Evolutionary conservation across 169 alveolate species (phyloP).

Genomic region (Plasmodium vivax): DNA sequence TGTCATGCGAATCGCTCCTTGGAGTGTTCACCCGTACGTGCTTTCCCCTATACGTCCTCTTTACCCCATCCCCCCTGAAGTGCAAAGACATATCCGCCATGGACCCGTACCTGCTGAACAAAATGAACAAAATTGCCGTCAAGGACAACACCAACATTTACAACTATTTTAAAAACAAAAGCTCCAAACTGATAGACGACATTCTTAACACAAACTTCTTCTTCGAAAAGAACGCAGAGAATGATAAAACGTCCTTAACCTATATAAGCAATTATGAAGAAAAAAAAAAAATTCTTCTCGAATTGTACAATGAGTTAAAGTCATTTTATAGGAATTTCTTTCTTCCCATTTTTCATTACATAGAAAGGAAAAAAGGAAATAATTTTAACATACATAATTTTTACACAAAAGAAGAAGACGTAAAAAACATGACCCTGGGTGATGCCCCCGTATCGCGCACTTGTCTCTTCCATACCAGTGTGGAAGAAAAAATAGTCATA

Average conservation of each 20-base stretch:
- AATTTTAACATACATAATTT: slow-evolving; percentile 11
- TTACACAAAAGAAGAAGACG: slow-evolving; percentile 17
- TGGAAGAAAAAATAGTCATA: slow-evolving; percentile 36
- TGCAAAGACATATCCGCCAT: slow-evolving; percentile 47
- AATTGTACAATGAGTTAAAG: slow-evolving; percentile 32
- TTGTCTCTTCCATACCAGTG: background rate
- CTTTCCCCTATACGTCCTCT: background rate
- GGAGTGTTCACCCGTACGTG: background rate
- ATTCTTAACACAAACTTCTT: slow-evolving; percentile 27
- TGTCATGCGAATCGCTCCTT: background rate
- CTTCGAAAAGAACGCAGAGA: slow-evolving; percentile 12
- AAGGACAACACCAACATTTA: slow-evolving; percentile 38
- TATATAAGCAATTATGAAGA: slow-evolving; percentile 31
- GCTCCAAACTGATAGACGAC: slow-evolving; percentile 19
- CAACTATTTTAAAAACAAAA: slow-evolving; percentile 43
- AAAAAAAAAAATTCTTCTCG: slow-evolving; percentile 37
- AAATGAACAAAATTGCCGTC: slow-evolving; percentile 45
- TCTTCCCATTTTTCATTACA: slow-evolving; percentile 60
- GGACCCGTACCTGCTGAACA: slow-evolving; percentile 58
- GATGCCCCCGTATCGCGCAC: slow-evolving; percentile 2
- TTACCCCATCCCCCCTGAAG: background rate
- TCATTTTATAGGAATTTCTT: slow-evolving; percentile 50
- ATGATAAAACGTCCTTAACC: slow-evolving; percentile 22
- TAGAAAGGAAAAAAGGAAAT: slow-evolving; percentile 39
- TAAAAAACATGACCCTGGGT: slow-evolving; percentile 7